Conservation (phyloP, 768 basidiomycete genomes). For the Stropharia rugosoannulata region DNA sequence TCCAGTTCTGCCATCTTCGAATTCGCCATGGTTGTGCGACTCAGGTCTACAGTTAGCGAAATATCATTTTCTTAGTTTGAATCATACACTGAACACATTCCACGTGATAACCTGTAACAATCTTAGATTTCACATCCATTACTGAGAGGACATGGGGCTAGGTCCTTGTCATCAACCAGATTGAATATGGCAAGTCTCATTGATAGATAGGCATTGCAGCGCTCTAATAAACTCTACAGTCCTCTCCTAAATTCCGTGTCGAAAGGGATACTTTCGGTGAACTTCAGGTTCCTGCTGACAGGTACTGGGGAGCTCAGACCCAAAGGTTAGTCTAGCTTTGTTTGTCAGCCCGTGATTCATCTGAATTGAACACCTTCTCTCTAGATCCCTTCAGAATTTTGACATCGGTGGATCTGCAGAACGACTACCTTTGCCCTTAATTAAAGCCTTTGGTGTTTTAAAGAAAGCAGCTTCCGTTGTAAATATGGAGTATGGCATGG, state of each 20-base stretch:
- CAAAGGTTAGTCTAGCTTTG: slow-evolving; percentile 61
- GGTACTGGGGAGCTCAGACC: slow-evolving; percentile 99
- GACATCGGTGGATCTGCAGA: slow-evolving; percentile 97
- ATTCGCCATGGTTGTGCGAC: slow-evolving; percentile 16
- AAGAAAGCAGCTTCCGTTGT: slow-evolving; percentile 96
- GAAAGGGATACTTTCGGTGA: slow-evolving; percentile 98
- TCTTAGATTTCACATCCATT: slow-evolving; percentile 24
- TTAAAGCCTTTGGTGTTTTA: slow-evolving; percentile 96
- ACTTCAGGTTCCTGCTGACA: slow-evolving; percentile 69
- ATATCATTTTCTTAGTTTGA: not conserved
- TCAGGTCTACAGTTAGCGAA: slow-evolving; percentile 14
- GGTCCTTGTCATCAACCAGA: slow-evolving; percentile 33
- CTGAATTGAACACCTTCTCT: not conserved
- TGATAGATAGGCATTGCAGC: not conserved
- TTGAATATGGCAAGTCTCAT: slow-evolving; percentile 26
- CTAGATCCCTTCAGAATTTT: slow-evolving; percentile 92
- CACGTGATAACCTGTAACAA: slow-evolving; percentile 30
- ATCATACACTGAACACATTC: slow-evolving; percentile 6
- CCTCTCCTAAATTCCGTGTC: slow-evolving; percentile 58
- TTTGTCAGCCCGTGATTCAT: not conserved
- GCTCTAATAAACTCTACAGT: slow-evolving; percentile 20
- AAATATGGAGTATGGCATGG: slow-evolving; percentile 88
- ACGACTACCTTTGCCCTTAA: slow-evolving; percentile 90
- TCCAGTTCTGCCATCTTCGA: not conserved
- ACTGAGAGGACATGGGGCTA: slow-evolving; percentile 16